Percentiles rank a stretch among this genome's conserved stretches.
phyloP scores from a whole-genome alignment of 352 stramenopile genomes.

The Halophytophthora batemanensis region DNA sequence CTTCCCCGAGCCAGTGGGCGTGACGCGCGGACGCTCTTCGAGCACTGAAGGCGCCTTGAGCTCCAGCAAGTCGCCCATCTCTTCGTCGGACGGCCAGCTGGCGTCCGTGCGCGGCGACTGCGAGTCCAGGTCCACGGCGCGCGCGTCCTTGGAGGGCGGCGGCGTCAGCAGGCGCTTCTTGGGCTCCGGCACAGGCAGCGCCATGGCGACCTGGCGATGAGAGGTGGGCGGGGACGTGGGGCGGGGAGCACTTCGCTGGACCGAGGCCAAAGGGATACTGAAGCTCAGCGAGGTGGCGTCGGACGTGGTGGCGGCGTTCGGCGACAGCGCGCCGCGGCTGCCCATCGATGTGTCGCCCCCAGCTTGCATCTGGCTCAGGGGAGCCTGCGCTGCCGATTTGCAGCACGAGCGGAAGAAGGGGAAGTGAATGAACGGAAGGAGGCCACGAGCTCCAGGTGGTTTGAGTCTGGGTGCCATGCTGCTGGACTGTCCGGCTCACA shows the following conservation, averaged over 20 bases:
- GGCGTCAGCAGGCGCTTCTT: slow-evolving; percentile 48
- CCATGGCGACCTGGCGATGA: neutral
- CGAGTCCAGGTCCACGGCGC: slow-evolving; percentile 26
- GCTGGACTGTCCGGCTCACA: slow-evolving; percentile 3
- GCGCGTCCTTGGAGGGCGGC: slow-evolving; percentile 4
- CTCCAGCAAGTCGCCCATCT: slow-evolving; percentile 24
- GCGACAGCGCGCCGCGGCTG: slow-evolving; percentile 2
- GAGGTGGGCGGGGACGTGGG: slow-evolving; percentile 1
- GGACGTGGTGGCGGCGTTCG: neutral
- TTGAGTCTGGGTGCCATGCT: too few species aligned
- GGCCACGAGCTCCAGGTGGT: too few species aligned
- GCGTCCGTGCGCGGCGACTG: slow-evolving; percentile 33
- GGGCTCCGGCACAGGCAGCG: slow-evolving; percentile 30
- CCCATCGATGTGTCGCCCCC: slow-evolving; percentile 15
- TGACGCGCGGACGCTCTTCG: neutral
- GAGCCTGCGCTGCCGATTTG: too few species aligned
- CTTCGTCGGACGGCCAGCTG: slow-evolving; percentile 42
- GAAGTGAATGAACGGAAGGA: too few species aligned
- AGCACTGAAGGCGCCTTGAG: slow-evolving; percentile 5
- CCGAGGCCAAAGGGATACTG: slow-evolving; percentile 23
- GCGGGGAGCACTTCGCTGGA: slow-evolving; percentile 4
- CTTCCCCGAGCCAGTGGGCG: neutral
- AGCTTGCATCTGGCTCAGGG: slow-evolving; percentile 2
- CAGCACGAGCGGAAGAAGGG: too few species aligned
- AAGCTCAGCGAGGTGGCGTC: slow-evolving; percentile 16